Evolutionary conservation across 2,329 filamentous ascomycete species (phyloP).

Genomic region (Epichloe brachyelytri): DNA sequence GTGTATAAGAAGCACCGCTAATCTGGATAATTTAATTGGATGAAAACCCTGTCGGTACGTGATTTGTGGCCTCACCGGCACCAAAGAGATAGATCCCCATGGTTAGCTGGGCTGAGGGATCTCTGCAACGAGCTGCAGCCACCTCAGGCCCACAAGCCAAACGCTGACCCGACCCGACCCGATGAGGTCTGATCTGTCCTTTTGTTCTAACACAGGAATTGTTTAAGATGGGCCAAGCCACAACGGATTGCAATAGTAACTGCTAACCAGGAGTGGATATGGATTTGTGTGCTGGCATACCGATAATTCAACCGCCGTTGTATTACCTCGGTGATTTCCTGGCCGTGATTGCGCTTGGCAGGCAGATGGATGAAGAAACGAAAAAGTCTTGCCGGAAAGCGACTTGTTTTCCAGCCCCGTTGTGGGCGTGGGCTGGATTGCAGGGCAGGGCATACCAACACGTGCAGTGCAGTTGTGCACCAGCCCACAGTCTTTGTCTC

Average conservation of each 20-base stretch:
- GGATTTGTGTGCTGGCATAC: no score
- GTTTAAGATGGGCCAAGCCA: background rate
- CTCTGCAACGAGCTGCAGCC: background rate
- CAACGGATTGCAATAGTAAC: background rate
- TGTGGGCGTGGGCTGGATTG: background rate
- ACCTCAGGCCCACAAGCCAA: background rate
- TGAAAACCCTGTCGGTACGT: no score
- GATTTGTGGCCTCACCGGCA: no score
- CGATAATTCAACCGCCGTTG: no score
- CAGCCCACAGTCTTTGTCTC: background rate
- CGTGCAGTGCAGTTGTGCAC: background rate
- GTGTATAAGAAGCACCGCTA: no score
- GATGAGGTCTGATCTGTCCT: background rate
- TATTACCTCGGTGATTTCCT: no score
- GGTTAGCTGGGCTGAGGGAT: background rate
- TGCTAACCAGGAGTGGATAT: no score
- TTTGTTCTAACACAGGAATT: no score
- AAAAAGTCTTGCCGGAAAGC: background rate
- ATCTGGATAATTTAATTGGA: no score
- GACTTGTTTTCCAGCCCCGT: background rate
- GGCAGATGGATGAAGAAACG: background rate
- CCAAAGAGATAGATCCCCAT: no score
- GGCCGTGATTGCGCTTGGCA: no score
- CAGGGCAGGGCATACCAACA: background rate
- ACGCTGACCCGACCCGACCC: background rate